These are phyloP conservation scores for Avena atlantica DNA, from an alignment of 176 grass and related monocot species.

Conservation along the genomic window DNA sequence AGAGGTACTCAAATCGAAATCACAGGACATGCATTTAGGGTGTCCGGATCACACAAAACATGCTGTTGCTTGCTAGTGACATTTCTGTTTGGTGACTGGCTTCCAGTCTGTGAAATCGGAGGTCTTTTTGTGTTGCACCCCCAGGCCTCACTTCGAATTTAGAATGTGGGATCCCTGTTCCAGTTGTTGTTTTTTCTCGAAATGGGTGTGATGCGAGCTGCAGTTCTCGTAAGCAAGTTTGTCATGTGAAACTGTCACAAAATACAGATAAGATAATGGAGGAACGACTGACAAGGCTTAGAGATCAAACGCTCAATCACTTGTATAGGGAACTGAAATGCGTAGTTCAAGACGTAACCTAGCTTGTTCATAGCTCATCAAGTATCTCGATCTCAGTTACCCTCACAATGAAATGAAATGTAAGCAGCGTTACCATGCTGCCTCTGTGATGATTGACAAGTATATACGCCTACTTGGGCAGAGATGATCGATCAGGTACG, in stretches of 20 bases:
- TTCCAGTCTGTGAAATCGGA: background rate
- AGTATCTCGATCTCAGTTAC: too few species aligned
- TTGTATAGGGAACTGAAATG: background rate
- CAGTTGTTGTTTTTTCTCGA: background rate
- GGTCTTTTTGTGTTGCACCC: background rate
- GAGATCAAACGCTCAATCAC: background rate
- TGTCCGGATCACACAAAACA: constrained; percentile 8
- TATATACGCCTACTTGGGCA: too few species aligned
- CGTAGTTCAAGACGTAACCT: constrained; percentile 7
- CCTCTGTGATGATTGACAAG: background rate
- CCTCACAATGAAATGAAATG: too few species aligned
- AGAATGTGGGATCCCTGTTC: background rate
- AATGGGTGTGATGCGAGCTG: background rate
- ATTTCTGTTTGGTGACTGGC: background rate
- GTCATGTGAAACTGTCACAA: background rate
- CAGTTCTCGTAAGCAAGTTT: background rate
- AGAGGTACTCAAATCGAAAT: background rate
- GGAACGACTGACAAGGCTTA: background rate
- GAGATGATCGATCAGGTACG: too few species aligned
- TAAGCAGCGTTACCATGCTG: background rate
- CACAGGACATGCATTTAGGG: background rate
- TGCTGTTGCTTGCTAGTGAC: background rate
- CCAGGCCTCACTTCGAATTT: background rate
- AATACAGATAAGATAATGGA: background rate
- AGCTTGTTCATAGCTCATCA: background rate